Conservation (phyloP, 257 asterid species). For the Paulownia fortunei region DNA sequence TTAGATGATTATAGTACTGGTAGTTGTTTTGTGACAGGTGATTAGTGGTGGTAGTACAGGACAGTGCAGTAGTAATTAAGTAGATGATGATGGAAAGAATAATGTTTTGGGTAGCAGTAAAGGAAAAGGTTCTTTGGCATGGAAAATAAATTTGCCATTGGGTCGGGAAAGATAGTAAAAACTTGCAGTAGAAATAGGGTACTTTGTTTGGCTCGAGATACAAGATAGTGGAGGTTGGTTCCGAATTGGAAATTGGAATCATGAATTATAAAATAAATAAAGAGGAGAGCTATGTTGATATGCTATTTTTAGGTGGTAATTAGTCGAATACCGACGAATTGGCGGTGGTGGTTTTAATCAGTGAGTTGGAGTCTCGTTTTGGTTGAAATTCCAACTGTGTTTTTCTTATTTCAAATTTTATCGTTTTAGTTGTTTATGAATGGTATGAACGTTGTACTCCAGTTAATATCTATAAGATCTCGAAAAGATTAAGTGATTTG, state of each 20-base stretch:
- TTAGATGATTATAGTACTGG: not conserved
- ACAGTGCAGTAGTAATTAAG: slow-evolving; percentile 20
- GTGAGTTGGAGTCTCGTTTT: slow-evolving; percentile 39
- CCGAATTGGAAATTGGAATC: slow-evolving; percentile 12
- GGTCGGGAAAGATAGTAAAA: not conserved
- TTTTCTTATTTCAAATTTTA: not conserved
- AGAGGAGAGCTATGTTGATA: not conserved
- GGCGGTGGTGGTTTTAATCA: slow-evolving; percentile 19
- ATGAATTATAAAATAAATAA: not conserved
- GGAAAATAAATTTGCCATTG: slow-evolving; percentile 13
- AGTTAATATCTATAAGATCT: not conserved
- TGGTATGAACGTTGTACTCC: slow-evolving; percentile 9
- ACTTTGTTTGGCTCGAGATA: slow-evolving; percentile 25
- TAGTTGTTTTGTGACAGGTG: slow-evolving; percentile 1
- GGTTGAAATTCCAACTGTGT: slow-evolving; percentile 39
- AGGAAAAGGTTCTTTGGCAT: slow-evolving; percentile 9
- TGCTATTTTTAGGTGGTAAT: not conserved
- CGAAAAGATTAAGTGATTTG: not conserved
- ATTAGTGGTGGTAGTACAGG: slow-evolving; percentile 5
- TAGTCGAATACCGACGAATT: not conserved
- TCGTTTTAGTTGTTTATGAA: not conserved
- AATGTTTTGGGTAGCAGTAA: slow-evolving; percentile 13
- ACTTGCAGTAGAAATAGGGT: not conserved
- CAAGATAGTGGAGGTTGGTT: too few relatives aligned
- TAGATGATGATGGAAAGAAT: slow-evolving; percentile 31